These are phyloP conservation scores for Thoreauomyces humboldtii DNA, from an alignment of 192 early-diverging fungal species.

Conservation along the genomic window DNA sequence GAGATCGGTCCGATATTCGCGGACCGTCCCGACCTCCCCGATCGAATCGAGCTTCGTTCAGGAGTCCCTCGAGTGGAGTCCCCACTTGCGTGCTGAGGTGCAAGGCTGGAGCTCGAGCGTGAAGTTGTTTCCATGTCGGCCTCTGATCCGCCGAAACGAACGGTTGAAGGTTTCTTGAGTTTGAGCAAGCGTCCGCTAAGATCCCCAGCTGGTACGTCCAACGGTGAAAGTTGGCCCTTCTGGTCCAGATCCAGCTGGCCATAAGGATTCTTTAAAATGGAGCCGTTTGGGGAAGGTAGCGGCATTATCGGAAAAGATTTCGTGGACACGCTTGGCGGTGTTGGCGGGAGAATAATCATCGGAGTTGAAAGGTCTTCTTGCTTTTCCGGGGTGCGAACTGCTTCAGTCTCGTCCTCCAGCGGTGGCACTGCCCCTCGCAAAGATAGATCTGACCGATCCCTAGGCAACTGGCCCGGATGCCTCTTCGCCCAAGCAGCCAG, in stretches of 20 bases:
- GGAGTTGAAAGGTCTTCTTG: no score
- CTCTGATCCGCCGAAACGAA: not conserved
- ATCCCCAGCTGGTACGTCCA: conserved; percentile 1
- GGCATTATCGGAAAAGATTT: not conserved
- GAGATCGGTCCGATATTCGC: not conserved
- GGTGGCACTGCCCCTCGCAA: conserved; percentile 8
- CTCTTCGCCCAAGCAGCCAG: not conserved
- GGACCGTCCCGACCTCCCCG: not conserved
- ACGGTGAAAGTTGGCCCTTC: not conserved
- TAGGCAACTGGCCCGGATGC: not conserved
- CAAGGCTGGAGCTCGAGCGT: not conserved
- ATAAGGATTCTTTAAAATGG: conserved; percentile 4
- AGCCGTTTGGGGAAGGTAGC: conserved; percentile 12
- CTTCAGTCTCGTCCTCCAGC: conserved; percentile 3
- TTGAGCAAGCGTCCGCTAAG: not conserved
- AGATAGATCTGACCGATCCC: conserved; percentile 18
- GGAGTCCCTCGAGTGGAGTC: no score
- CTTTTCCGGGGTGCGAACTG: no score
- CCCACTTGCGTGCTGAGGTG: no score
- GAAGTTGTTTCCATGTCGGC: not conserved
- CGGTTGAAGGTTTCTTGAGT: not conserved
- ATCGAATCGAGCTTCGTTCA: no score
- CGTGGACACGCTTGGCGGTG: not conserved
- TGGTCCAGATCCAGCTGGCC: not conserved
- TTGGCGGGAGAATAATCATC: conserved; percentile 2